phyloP scores from a whole-genome alignment of 2,329 filamentous ascomycete species.

The Lecanicillium sp. region DNA sequence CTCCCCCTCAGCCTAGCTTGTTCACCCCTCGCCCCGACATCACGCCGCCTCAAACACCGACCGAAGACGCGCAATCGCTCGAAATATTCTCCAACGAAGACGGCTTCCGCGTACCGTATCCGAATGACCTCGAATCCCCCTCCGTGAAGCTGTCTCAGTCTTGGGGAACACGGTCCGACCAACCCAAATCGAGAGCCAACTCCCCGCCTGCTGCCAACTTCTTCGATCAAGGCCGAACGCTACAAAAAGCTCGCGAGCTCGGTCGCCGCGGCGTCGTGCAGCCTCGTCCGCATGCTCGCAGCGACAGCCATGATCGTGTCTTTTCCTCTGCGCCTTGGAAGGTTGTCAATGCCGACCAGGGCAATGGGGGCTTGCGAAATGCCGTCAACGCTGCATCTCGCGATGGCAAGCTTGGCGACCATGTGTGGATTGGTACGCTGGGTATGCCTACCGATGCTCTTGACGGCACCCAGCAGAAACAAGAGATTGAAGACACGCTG shows the following conservation, averaged over 20 bases:
- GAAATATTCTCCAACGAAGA: slow-evolving; percentile 51
- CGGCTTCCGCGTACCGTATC: slow-evolving; percentile 48
- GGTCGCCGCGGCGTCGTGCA: slow-evolving; percentile 50
- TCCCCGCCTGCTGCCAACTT: slow-evolving; percentile 69
- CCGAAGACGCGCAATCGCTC: slow-evolving; percentile 33
- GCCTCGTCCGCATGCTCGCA: slow-evolving; percentile 41
- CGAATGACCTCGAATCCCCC: slow-evolving; percentile 47
- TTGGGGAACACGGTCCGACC: slow-evolving; percentile 69
- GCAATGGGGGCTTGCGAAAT: slow-evolving; percentile 86
- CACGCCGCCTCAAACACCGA: slow-evolving; percentile 48
- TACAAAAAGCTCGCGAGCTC: slow-evolving; percentile 50
- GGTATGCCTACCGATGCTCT: slow-evolving; percentile 91
- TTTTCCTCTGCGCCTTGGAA: slow-evolving; percentile 77
- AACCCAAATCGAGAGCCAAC: slow-evolving; percentile 68
- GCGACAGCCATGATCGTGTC: slow-evolving; percentile 57
- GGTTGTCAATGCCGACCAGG: slow-evolving; percentile 77
- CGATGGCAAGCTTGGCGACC: slow-evolving; percentile 60
- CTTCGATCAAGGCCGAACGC: slow-evolving; percentile 54
- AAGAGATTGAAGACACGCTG: slow-evolving; percentile 75
- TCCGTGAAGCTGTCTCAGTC: slow-evolving; percentile 67
- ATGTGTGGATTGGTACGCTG: slow-evolving; percentile 85
- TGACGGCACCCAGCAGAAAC: slow-evolving; percentile 62
- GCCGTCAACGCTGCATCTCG: slow-evolving; percentile 72
- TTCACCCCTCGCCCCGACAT: slow-evolving; percentile 40
- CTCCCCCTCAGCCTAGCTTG: slow-evolving; percentile 40